Evolutionary conservation across 306 rosid species (phyloP), one percentile per base, ranked within the genome.

Genomic region (Astragalus membranaceus): DNA sequence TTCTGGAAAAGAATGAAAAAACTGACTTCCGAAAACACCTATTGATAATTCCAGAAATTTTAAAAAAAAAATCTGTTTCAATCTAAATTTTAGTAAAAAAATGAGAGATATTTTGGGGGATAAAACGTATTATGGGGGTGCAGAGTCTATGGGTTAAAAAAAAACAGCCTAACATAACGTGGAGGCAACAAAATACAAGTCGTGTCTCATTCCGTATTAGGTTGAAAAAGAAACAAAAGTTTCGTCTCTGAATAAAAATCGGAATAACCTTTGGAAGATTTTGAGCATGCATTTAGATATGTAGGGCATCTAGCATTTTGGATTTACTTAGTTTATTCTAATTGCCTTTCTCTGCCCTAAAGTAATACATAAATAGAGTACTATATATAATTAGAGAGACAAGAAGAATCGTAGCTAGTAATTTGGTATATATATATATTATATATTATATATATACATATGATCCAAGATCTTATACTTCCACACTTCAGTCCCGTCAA

Each of bases 251-350:
- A 43, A 74, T 78, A 81, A 54, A 83, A 86, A 86, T 79, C 72
- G 42, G 68, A 70, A 83, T 81, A 64, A 62, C 20, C 70, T 79
- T 80, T 56, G 8, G 4, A 57, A 78, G 85, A 78, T 80, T 80
- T 74, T 44, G 71, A 50, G 76, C 53, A 81, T 73, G 76, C 53
- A 81, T 73, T 58, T 75, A 56, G 54, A 68, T 10, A 32, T 10
- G 17, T 54, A 61, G 58, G 64, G 78, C 52, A 80, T 70, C 52
- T 57, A 64, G 81, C 75, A 80, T 64, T 80, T 65, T 33, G 81
- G 75, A 76, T 70, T 80, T 65, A 36, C 41, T 57, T 69, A 30
- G 65, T 70, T 78, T 80, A 72, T 75, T 79, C 82, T 72, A 54
- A 75, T 65, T 26, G 58, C 49, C 8, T 30, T 62, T 43, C 43